phyloP scores from a whole-genome alignment of 2,329 filamentous ascomycete genomes.

The Dryadomyces quercivorus region DNA sequence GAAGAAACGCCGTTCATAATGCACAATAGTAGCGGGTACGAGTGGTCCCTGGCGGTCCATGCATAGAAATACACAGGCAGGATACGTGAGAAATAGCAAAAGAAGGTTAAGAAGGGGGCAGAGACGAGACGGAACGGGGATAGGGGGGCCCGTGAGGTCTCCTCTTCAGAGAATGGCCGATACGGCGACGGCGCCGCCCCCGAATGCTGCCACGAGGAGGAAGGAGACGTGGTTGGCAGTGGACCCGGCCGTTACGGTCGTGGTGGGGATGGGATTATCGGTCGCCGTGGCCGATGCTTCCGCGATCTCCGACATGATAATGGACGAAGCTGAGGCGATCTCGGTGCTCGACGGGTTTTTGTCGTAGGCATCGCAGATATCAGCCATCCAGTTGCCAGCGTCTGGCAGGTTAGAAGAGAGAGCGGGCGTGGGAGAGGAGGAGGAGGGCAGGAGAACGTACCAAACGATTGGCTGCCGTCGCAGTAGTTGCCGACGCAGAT shows the following conservation, averaged over 20 bases:
- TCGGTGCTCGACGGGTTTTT: slow-evolving; percentile 1
- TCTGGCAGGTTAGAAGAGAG: slow-evolving; percentile 2
- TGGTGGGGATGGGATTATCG: slow-evolving; percentile 8
- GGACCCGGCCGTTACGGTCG: background rate
- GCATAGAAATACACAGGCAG: background rate
- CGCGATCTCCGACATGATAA: slow-evolving; percentile 7
- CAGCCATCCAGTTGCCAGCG: slow-evolving; percentile 11
- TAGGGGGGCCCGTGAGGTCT: background rate
- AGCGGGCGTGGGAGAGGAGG: background rate
- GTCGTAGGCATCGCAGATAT: slow-evolving; percentile 8
- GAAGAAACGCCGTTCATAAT: background rate
- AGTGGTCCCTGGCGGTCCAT: too few species aligned
- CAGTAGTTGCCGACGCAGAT: slow-evolving; percentile 11
- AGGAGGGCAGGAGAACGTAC: slow-evolving; percentile 1
- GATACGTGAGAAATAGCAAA: background rate
- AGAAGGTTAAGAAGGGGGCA: background rate
- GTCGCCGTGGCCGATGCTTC: slow-evolving; percentile 11
- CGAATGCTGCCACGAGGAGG: background rate
- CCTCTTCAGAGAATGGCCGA: background rate
- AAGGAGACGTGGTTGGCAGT: background rate
- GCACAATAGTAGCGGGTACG: background rate
- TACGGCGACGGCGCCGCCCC: background rate
- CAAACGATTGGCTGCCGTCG: slow-evolving; percentile 7
- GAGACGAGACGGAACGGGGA: background rate
- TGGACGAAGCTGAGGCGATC: slow-evolving; percentile 7